A percentile compares a stretch with the other conserved stretches of the same genome.
These are phyloP conservation scores for Arthrobotrys conoides DNA, from an alignment of 2,329 filamentous ascomycete species.

Conservation along the genomic window DNA sequence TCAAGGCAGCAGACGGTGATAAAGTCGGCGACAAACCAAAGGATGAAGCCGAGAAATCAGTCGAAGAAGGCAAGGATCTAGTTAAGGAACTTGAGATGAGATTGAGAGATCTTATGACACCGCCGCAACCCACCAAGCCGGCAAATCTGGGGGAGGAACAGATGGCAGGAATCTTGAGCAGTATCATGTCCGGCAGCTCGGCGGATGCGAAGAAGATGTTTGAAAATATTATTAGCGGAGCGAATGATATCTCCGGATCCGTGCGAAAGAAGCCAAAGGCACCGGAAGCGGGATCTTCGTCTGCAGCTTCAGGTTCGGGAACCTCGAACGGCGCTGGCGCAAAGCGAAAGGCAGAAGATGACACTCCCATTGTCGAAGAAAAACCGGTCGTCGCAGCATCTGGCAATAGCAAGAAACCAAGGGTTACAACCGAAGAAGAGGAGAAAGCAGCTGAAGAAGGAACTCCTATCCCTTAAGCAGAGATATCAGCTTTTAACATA, in stretches of 20 bases:
- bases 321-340: constrained; percentile 42
- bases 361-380: constrained; percentile 65
- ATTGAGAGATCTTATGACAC: constrained; percentile 69
- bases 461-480: constrained; percentile 26
- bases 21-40: constrained; percentile 67
- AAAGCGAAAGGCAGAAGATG: constrained; percentile 68
- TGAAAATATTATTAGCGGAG: constrained; percentile 80
- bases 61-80: constrained; percentile 82
- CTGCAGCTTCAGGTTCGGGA: constrained; percentile 34
- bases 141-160: constrained; percentile 66
- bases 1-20: constrained; percentile 70
- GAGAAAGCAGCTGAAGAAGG: constrained; percentile 53
- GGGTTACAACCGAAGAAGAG: constrained; percentile 57
- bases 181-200: constrained; percentile 75
- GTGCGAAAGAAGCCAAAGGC: constrained; percentile 75
- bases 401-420: constrained; percentile 54
- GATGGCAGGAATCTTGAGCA: constrained; percentile 75
- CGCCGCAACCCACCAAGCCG: constrained; percentile 30
- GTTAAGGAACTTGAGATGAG: constrained; percentile 83
- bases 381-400: constrained; percentile 52
- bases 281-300: constrained; percentile 63
- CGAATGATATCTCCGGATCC: constrained; percentile 80
- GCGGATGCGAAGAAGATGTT: constrained; percentile 75
- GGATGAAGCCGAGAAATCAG: constrained; percentile 74
- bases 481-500: neutral